Conservation (phyloP, 179 eudicot genomes). For the Amaranthus tricolor region DNA sequence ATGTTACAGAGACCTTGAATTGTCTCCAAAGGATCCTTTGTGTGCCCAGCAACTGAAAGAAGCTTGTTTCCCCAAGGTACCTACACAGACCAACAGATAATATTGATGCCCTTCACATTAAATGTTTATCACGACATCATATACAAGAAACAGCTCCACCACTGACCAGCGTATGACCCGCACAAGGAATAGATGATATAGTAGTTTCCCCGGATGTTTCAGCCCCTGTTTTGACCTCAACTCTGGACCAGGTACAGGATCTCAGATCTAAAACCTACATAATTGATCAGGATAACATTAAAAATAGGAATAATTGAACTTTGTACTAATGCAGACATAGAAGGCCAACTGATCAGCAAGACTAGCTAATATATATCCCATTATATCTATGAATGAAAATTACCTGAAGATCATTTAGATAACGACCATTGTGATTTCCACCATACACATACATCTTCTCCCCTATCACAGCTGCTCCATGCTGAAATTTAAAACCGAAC, state of each 20-base stretch:
- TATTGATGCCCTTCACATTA: conserved; percentile 2
- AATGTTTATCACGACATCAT: conserved; percentile 6
- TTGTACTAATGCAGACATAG: neutral
- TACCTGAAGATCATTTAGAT: conserved; percentile 98
- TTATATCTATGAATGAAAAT: conserved; percentile 5
- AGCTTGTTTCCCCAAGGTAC: conserved; percentile 90
- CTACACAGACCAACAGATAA: conserved; percentile 35
- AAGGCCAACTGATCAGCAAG: neutral
- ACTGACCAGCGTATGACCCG: conserved; percentile 96
- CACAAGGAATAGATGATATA: conserved; percentile 60
- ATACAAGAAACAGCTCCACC: conserved; percentile 12
- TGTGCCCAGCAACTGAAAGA: conserved; percentile 88
- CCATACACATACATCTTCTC: conserved; percentile 94
- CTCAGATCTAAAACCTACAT: conserved; percentile 81
- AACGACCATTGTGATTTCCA: conserved; percentile 98
- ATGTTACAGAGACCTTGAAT: conserved; percentile 51
- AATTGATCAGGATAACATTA: conserved; percentile 8
- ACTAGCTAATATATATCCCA: neutral
- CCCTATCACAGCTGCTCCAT: conserved; percentile 91
- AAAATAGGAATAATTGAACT: neutral
- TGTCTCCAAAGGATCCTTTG: conserved; percentile 79
- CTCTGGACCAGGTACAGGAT: conserved; percentile 91
- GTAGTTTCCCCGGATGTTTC: conserved; percentile 50
- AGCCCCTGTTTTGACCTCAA: conserved; percentile 56
- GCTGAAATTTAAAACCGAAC: conserved; percentile 47